These are phyloP conservation scores for Cyberlindnera galapagoensis DNA, from an alignment of 805 yeast genomes.

Conservation along the genomic window DNA sequence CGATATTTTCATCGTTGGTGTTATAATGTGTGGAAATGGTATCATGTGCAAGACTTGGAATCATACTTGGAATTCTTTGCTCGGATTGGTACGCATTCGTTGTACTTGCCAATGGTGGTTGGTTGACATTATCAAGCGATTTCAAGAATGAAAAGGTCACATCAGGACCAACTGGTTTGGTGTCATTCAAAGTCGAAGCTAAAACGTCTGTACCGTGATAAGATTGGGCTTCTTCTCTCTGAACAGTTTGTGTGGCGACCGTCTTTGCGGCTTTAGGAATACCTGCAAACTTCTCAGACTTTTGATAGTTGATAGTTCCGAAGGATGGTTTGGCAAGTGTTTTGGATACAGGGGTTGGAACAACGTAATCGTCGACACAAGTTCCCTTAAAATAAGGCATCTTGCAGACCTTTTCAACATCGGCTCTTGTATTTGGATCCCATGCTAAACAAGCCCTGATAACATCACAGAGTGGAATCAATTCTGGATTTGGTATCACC, in stretches of 20 bases:
- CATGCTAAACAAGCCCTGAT: slow-evolving; percentile 55
- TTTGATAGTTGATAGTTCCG: slow-evolving; percentile 5
- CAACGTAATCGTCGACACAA: slow-evolving; percentile 21
- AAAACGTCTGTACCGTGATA: slow-evolving; percentile 5
- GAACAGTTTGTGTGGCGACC: too few relatives aligned
- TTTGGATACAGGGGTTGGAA: neutral
- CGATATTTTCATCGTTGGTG: too few relatives aligned
- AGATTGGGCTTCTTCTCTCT: neutral
- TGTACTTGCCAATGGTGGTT: too few relatives aligned
- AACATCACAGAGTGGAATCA: slow-evolving; percentile 31
- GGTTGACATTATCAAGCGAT: too few relatives aligned
- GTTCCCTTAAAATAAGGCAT: slow-evolving; percentile 52
- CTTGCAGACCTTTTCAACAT: slow-evolving; percentile 39
- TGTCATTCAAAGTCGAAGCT: too few relatives aligned
- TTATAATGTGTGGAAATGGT: too few relatives aligned
- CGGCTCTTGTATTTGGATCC: slow-evolving; percentile 68
- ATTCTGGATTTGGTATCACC: slow-evolving; percentile 39
- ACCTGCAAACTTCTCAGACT: slow-evolving; percentile 14
- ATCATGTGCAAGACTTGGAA: too few relatives aligned
- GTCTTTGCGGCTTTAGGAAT: too few relatives aligned
- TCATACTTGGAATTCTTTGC: too few relatives aligned
- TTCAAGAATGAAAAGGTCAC: slow-evolving; percentile 8
- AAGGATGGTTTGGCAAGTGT: slow-evolving; percentile 1
- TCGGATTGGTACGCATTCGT: too few relatives aligned
- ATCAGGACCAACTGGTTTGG: slow-evolving; percentile 4